These are phyloP conservation scores for Peronospora farinosa DNA, from an alignment of 352 stramenopile species.

Conservation along the genomic window DNA sequence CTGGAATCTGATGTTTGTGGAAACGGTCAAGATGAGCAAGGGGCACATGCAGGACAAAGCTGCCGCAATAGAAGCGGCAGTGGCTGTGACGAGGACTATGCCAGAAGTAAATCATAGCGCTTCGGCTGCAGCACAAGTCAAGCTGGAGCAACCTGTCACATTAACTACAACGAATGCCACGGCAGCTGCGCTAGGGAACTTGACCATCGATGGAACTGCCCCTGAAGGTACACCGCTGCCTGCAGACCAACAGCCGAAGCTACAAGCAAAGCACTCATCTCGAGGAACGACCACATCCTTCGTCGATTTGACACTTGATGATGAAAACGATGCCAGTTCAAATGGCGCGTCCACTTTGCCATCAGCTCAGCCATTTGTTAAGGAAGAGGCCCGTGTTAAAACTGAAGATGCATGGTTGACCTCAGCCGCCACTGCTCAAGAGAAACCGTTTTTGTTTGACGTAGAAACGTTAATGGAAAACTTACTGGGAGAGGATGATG, in stretches of 20 bases:
- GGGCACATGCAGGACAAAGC: conserved; percentile 25
- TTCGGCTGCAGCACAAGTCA: conserved; percentile 11
- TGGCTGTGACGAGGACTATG: background rate
- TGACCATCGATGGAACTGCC: conserved; percentile 19
- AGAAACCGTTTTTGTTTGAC: conserved; percentile 18
- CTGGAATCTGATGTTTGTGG: conserved; percentile 40
- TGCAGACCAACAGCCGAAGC: conserved; percentile 1
- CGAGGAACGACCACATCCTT: conserved; percentile 15
- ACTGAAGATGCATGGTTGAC: conserved; percentile 27
- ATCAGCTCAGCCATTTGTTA: conserved; percentile 16
- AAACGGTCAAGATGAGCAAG: conserved; percentile 40
- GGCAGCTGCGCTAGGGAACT: conserved; percentile 17
- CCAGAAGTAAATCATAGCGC: conserved; percentile 7
- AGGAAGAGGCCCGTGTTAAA: conserved; percentile 27
- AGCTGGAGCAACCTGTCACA: conserved; percentile 15
- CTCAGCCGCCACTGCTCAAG: conserved; percentile 14
- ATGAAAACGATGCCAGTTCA: conserved; percentile 22
- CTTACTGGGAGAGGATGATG: conserved; percentile 37
- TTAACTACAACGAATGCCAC: conserved; percentile 12
- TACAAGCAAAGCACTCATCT: conserved; percentile 13
- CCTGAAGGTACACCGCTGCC: background rate
- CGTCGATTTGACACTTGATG: conserved; percentile 37
- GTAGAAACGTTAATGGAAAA: conserved; percentile 33
- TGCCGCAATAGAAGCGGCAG: conserved; percentile 1
- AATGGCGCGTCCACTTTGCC: conserved; percentile 2